These are phyloP conservation scores for Auriculariales sp. DNA, from an alignment of 768 basidiomycete genomes.

Conservation along the genomic window DNA sequence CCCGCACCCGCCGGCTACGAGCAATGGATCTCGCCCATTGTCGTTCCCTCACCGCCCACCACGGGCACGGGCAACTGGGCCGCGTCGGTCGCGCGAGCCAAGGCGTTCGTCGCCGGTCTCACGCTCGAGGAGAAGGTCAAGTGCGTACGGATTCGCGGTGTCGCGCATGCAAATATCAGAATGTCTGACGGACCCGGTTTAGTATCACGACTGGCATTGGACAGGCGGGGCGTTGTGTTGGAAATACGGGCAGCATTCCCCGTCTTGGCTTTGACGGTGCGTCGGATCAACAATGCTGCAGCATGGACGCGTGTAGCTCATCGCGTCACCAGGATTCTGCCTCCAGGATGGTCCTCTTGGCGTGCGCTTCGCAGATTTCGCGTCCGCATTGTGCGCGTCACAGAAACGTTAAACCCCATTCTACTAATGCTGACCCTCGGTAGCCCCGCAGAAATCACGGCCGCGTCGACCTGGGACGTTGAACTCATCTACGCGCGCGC, in stretches of 20 bases:
- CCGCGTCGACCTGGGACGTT: conserved; percentile 73
- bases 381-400: conserved; percentile 73
- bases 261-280: conserved; percentile 58
- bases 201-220: conserved; percentile 56
- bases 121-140: conserved; percentile 6
- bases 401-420: too few species aligned
- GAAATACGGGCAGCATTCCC: conserved; percentile 52
- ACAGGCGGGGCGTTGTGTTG: conserved; percentile 55
- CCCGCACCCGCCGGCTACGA: conserved; percentile 8
- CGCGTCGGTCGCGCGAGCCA: conserved; percentile 42
- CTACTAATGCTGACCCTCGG: too few species aligned
- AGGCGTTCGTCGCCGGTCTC: conserved; percentile 27
- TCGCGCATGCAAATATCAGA: conserved; percentile 27
- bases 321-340: too few species aligned
- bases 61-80: too few species aligned
- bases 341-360: conserved; percentile 58
- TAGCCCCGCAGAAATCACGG: conserved; percentile 69
- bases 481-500: conserved; percentile 64
- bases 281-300: not conserved
- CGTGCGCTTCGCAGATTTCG: conserved; percentile 57
- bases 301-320: not conserved
- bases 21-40: conserved; percentile 8
- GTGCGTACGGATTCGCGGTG: too few species aligned
- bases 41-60: not conserved
- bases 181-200: conserved; percentile 47